Conservation (phyloP, 1,284 basidiomycete genomes). For the Ustilago cynodontis region DNA sequence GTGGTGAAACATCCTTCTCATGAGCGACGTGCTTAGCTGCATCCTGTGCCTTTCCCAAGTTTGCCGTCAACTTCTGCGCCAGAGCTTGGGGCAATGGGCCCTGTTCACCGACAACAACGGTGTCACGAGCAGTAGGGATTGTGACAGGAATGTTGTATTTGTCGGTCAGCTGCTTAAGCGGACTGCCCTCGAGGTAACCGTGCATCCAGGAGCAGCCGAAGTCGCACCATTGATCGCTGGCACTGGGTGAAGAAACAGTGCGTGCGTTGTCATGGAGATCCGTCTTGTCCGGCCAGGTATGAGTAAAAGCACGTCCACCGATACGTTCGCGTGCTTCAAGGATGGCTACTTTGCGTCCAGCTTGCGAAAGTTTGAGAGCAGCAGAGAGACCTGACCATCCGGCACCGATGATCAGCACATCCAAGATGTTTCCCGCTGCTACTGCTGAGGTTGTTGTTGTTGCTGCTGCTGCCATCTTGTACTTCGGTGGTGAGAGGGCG, state of each 20-base stretch:
- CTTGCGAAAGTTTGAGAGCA: conserved; percentile 70
- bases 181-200: conserved; percentile 73
- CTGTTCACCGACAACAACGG: conserved; percentile 49
- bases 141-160: conserved; percentile 67
- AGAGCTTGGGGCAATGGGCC: conserved; percentile 35
- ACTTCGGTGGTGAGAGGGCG: neutral
- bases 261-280: conserved; percentile 39
- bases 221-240: conserved; percentile 41
- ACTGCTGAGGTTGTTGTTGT: conserved; percentile 25
- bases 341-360: conserved; percentile 71
- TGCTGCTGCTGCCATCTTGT: conserved; percentile 27
- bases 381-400: conserved; percentile 73
- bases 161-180: conserved; percentile 71
- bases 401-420: conserved; percentile 73
- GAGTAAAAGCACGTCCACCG: conserved; percentile 73
- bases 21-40: conserved; percentile 37
- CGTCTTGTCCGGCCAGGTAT: conserved; percentile 57
- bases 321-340: conserved; percentile 73
- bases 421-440: conserved; percentile 43
- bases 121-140: conserved; percentile 44
- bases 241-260: conserved; percentile 12
- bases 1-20: conserved; percentile 51
- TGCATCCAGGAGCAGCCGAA: conserved; percentile 73
- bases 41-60: conserved; percentile 49
- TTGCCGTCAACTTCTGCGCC: conserved; percentile 42